Evolutionary conservation across 768 basidiomycete genomes (phyloP).

Genomic region (Suillus subalutaceus): DNA sequence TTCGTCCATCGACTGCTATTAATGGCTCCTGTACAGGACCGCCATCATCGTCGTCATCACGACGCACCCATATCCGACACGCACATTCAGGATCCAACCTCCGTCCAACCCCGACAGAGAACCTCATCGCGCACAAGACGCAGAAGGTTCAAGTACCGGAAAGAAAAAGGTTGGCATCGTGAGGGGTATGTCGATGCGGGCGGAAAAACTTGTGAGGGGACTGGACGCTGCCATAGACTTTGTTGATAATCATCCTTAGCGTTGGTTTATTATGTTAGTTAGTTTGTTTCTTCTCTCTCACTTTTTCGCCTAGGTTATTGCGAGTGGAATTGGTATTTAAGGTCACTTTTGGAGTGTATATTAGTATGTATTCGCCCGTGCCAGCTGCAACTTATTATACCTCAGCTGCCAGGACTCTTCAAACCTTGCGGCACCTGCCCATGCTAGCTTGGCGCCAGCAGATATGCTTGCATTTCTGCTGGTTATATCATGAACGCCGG

Average conservation of each 20-base stretch:
- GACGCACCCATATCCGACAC: slow-evolving; percentile 21
- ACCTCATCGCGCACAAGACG: slow-evolving; percentile 10
- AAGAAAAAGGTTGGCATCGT: slow-evolving; percentile 35
- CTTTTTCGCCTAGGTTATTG: background rate
- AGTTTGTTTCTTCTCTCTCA: background rate
- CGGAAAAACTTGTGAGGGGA: slow-evolving; percentile 39
- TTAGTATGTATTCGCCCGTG: background rate
- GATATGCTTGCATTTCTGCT: no score
- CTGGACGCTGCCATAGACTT: slow-evolving; percentile 46
- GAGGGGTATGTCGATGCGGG: slow-evolving; percentile 36
- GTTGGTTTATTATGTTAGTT: background rate
- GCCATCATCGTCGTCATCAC: slow-evolving; percentile 1
- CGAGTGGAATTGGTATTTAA: slow-evolving; percentile 1
- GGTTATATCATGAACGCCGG: no score
- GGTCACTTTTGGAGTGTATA: background rate
- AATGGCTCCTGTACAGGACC: slow-evolving; percentile 6
- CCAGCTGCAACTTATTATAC: background rate
- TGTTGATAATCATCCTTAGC: slow-evolving; percentile 30
- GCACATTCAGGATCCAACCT: slow-evolving; percentile 30
- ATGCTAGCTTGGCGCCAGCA: no score
- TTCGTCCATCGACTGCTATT: background rate
- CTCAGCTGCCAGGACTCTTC: background rate
- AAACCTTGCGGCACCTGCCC: background rate
- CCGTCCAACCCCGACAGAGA: slow-evolving; percentile 16
- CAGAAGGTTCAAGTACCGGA: slow-evolving; percentile 24